Evolutionary conservation across 1,284 basidiomycete genomes (phyloP), one percentile per base, ranked within the genome.

Genomic region (Marasmius tenuissimus): DNA sequence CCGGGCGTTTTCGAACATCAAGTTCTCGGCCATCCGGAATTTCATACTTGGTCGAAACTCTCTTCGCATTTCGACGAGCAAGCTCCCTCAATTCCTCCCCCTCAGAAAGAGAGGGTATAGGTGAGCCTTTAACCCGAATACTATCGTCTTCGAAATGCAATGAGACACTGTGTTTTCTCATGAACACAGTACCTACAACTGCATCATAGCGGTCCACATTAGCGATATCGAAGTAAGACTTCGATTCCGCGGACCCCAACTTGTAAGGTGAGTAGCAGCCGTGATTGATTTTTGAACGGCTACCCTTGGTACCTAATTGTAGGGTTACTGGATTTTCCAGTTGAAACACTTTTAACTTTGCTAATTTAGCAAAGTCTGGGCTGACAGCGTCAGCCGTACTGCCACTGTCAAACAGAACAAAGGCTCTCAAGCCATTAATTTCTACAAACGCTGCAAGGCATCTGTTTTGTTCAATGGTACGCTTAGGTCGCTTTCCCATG

Each of bases 1-100:
- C 27, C 4, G 27, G 27, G 27, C 27, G 27, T 4, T 4, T 27
- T 27, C 4, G 2, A 4, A 27, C 4, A 4, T 27, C 27, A 27
- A 27, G 2, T 27, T 27, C 27, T 27, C 4, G 2, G 27, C 27
- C 27, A 27, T 27, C 27, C 2, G 27, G 27, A 2, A 27, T 27
- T 4, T 27, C 27, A 27, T 27, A 27, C 4, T 27, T 27, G 4
- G 2, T 27, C 2, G 27, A 27, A 4, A 27, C 27, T 27, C 40
- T 2, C n/a, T 42, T 42, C 3, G 40, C 11, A n/a, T n/a, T 42
- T 42, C 40, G 2, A 2, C n/a, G 40, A 3, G 40, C 40, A 12
- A 42, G 27, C 27, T 27, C 40, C n/a, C 12, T 2, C 12, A 12
- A 7, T 68, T 57, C 48, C 76, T 74, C 0, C 82, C 67, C 16